Evolutionary conservation across 2,329 filamentous ascomycete species (phyloP), one percentile per base, ranked within the genome.

Genomic region (Dryadomyces quercivorus): DNA sequence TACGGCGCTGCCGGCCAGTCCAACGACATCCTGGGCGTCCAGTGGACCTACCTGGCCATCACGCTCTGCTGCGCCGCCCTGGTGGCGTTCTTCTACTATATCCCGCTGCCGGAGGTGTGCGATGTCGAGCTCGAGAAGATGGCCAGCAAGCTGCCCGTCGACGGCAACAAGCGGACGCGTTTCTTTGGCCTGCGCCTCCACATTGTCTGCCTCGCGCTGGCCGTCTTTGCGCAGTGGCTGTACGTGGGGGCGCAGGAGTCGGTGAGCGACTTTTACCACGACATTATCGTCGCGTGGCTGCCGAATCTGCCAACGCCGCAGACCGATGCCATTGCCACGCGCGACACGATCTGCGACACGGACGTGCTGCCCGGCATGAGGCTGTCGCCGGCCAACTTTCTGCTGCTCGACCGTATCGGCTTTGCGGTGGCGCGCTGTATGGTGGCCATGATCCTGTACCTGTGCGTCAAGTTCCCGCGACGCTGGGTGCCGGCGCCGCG

Each of bases 21-120:
- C 2, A 67, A 73, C 2, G 78, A 77, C 1, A 74, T 93, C 3
- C 77, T 86, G 58, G 82, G 85, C 57, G 85, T 92, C 1, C 88
- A 93, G 67, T 94, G 85, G 85, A 86, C 87, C 0, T 93, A 93
- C 61, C 76, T 93, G n/a, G 85, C 83, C 54, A 85, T 92, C 57
- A 88, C 86, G 0, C 73, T 85, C 22, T 83, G 90, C 55, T 87
- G 85, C 56, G 86, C 85, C 52, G 72, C 79, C 3, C 74, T 94
- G 2, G 86, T 82, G 0, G 70, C 85, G 3, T 80, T 85, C 63
- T 84, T 85, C 64, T 85, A 80, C 63, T 85, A 85, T 61, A 80
- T 84, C 73, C 81, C 81, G 0, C 69, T 85, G 2, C 81, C 81
- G 0, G 82, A 84, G 59, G 75, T 81, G 9, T 74, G 71, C 40